A percentile compares a stretch with the other conserved stretches of the same genome.
Evolutionary conservation across 805 yeast genomes (phyloP).

Genomic region (Wickerhamomyces mucosus): DNA sequence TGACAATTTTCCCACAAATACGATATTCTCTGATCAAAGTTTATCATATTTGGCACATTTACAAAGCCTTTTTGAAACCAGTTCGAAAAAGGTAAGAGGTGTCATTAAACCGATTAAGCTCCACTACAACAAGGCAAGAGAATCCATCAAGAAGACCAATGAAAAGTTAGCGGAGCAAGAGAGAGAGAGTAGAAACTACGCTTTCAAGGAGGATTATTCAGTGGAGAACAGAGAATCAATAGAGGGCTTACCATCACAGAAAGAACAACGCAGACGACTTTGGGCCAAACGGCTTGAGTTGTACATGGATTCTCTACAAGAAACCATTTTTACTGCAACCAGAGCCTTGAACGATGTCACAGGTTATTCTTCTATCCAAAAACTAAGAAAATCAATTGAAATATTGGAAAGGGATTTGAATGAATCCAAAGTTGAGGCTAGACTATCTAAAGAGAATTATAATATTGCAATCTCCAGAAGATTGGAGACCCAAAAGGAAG

Average conservation of each 20-base stretch:
- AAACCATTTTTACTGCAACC: conserved; percentile 49
- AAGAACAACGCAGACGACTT: conserved; percentile 28
- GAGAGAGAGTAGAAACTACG: conserved; percentile 24
- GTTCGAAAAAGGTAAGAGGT: conserved; percentile 7
- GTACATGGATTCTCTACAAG: conserved; percentile 47
- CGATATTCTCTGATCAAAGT: too few species aligned
- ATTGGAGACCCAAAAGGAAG: conserved; percentile 66
- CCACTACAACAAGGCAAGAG: conserved; percentile 21
- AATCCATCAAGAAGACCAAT: conserved; percentile 28
- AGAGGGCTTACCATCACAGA: conserved; percentile 35
- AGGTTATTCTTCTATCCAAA: conserved; percentile 78
- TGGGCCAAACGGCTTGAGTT: conserved; percentile 36
- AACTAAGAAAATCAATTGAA: conserved; percentile 53
- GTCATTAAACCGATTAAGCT: conserved; percentile 10
- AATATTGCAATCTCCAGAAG: conserved; percentile 54
- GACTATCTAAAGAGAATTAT: conserved; percentile 39
- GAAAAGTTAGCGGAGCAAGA: conserved; percentile 27
- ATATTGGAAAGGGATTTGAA: conserved; percentile 41
- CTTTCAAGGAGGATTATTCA: conserved; percentile 27
- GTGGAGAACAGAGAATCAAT: conserved; percentile 16
- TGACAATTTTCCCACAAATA: too few species aligned
- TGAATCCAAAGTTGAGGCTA: conserved; percentile 38
- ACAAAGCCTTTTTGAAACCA: conserved; percentile 9
- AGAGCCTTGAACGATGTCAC: conserved; percentile 81
- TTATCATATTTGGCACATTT: conserved; percentile 16